Evolutionary conservation across 2,329 filamentous ascomycete genomes (phyloP).

Genomic region (Blastomyces parvus): DNA sequence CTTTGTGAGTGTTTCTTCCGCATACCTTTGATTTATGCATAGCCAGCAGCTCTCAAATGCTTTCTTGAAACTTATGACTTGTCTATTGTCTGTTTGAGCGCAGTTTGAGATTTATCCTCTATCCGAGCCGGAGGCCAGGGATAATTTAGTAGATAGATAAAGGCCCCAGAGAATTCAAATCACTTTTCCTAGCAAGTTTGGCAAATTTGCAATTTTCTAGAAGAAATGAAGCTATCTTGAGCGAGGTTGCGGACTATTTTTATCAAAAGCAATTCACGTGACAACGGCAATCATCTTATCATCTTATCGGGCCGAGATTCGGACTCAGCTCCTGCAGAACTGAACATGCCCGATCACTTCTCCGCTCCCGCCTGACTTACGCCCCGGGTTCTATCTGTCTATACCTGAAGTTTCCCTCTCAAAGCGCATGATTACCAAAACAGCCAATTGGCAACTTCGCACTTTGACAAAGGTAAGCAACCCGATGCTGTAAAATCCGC

Average conservation of each 20-base stretch:
- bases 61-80: background rate
- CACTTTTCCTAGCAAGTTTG: background rate
- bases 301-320: background rate
- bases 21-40: slow-evolving; percentile 10
- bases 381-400: too few species aligned
- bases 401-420: background rate
- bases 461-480: background rate
- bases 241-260: too few species aligned
- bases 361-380: too few species aligned
- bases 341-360: too few species aligned
- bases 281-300: background rate
- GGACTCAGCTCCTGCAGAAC: background rate
- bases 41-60: background rate
- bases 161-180: too few species aligned
- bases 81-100: background rate
- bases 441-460: background rate
- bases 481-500: background rate
- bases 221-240: background rate
- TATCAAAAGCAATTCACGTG: background rate
- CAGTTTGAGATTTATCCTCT: background rate
- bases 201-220: background rate
- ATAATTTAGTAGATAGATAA: too few species aligned
- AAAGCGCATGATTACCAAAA: background rate
- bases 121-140: background rate
- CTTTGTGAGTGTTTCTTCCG: background rate